Evolutionary conservation across 2,329 filamentous ascomycete genomes (phyloP), one percentile per base, ranked within the genome.

Genomic region (Aspergillus piperis): DNA sequence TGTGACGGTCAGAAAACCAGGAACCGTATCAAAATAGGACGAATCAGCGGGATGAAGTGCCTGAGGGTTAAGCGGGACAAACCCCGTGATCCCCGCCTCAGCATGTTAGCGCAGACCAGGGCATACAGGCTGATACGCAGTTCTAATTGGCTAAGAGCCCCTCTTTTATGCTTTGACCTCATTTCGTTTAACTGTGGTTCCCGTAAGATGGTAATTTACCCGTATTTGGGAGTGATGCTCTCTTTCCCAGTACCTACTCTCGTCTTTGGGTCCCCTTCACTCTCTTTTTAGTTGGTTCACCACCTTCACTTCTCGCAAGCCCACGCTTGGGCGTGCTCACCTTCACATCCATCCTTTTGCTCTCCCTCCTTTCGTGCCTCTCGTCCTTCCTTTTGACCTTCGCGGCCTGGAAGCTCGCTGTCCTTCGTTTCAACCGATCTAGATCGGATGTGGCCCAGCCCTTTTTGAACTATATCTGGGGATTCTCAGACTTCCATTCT

Each of bases 371-470:
- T 51, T 57, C 55, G 54, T 47, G 55, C 51, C 52, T 59, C 51
- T 49, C 53, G 55, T 54, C 47, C 59, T 39, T 60, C 62, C 54
- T 48, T 63, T 57, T 61, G 55, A 58, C 59, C 58, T 54, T 63
- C 64, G 66, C 64, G 63, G 68, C 69, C 67, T 70, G 68, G 73
- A 69, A 68, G 68, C 71, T 72, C 70, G 72, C 73, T 68, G 71
- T 70, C 71, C 69, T 71, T 75, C 73, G 64, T 74, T 75, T 72
- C 5, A 11, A 69, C 70, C 68, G 62, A 68, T 66, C 60, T 64
- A 53, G 47, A 51, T 63, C 63, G 62, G 67, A 60, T 65, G 60
- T 62, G 52, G 42, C 55, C 64, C 59, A 61, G 61, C 60, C 58
- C 23, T 51, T 50, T 36, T 32, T 55, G 57, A 44, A 59, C 41